Base-by-base conservation (phyloP, 495 filamentous ascomycete genomes). In the Durotheca rogersii region DNA sequence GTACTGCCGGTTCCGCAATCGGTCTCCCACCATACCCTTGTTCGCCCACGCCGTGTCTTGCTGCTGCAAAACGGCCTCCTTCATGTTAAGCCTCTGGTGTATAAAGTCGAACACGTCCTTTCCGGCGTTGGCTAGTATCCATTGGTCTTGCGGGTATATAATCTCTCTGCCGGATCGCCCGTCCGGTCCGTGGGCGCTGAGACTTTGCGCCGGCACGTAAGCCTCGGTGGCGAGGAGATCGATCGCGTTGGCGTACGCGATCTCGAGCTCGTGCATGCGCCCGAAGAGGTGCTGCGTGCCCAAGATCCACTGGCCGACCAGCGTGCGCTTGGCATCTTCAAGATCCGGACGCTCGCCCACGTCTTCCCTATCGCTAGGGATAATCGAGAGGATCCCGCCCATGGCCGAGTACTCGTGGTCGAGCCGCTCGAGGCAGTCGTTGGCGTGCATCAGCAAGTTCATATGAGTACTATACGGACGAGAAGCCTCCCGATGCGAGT, bases 321-420 rank as follows among this genome's bases (percentile, higher is more conserved):
- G 55, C 12, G 56, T 67, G 48, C 68, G 53, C 35, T 68, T 66
- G 39, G 71, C 64, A 42, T 65, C 48, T 20, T 49, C 18, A 25
- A 75, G 47, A n/a, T 67, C 56, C 21, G 31, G 38, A 17, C 58
- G 40, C 29, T 57, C 60, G 15, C 20, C 42, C 37, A 66, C 64
- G 29, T 68, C 32, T 1, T 68, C 65, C 4, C 38, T 33, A 15
- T 67, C 55, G 2, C 61, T 59, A 2, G 78, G 78, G 4, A 81
- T 60, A 4, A 79, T 63, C 14, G 67, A 65, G 4, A 79, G 64
- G 10, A 80, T 55, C 9, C 77, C 78, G 39, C 78, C 78, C 47
- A 72, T 70, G 37, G 68, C 65, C 34, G 65, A 67, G 51, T 72
- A 74, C 56, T 80, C 76, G 53, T 81, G 77, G 47, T 81, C 78